These are phyloP conservation scores for Thermothelomyces thermophilus DNA, from an alignment of 2,329 filamentous ascomycete genomes.

Conservation along the genomic window DNA sequence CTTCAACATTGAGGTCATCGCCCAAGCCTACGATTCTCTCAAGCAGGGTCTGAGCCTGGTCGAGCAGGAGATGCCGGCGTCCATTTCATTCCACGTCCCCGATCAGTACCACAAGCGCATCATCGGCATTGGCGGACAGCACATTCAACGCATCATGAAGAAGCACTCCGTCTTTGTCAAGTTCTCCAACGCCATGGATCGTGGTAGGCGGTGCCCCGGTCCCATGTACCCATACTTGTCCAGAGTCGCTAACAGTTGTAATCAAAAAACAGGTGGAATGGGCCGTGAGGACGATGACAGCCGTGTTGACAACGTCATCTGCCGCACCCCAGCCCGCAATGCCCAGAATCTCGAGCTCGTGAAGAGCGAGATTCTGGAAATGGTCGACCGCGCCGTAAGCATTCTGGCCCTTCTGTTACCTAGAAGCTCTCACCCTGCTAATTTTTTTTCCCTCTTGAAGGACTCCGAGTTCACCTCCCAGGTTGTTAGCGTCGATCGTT, in stretches of 20 bases:
- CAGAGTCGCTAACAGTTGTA: conserved; percentile 21
- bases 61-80: conserved; percentile 98
- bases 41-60: conserved; percentile 89
- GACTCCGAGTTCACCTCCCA: conserved; percentile 97
- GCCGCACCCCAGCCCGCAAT: conserved; percentile 92
- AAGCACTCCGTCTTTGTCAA: conserved; percentile 99
- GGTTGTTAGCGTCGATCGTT: conserved; percentile 84
- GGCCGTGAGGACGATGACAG: conserved; percentile 96
- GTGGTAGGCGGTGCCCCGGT: conserved; percentile 46
- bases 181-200: conserved; percentile 98
- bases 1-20: conserved; percentile 98
- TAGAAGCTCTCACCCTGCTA: not conserved
- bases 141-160: conserved; percentile 99
- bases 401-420: conserved; percentile 2
- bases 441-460: conserved; percentile 36
- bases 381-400: conserved; percentile 89
- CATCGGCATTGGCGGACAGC: conserved; percentile 95
- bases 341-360: conserved; percentile 94
- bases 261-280: conserved; percentile 66
- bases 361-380: conserved; percentile 98
- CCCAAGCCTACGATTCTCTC: conserved; percentile 84
- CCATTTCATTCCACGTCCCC: conserved; percentile 97
- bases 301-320: conserved; percentile 98
- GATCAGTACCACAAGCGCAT: conserved; percentile 99
- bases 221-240: not conserved